Base-by-base conservation (phyloP, 2,329 filamentous ascomycete genomes). In the Ceratocystis alfenasii region DNA sequence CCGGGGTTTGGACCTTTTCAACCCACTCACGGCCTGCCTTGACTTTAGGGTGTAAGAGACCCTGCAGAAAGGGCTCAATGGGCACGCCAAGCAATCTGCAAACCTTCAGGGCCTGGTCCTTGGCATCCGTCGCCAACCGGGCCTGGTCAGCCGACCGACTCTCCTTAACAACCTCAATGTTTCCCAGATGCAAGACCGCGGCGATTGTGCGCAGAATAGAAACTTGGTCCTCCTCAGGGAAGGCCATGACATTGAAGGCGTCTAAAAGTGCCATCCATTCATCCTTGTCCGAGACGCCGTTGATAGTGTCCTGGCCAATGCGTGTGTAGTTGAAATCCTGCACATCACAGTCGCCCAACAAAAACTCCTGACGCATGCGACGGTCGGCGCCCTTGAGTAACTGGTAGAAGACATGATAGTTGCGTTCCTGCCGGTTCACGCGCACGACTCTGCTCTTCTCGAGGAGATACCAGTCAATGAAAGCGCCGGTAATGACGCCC, bases 11-110 rank as follows among this genome's bases (percentile, higher is more conserved):
- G 1, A 95, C 92, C 74, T 97, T 99, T 73, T 97, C 92, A 1
- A 99, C 94, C 94, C 93, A 97, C 77, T 99, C 94, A 64, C 92
- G 85, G 22, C 94, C 94, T 53, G 94, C 94, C 76, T 96, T 96
- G 50, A 99, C 95, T 67, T 86, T 89, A 8, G 94, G 94, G 72
- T 97, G 94, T 10, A 99, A 80, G 4, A 99, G 78, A 0, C 90
- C 92, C 73, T 91, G 89, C 10, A 95, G 80, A 70, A 99, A 99
- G 1, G 88, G 84, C 48, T 96, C 92, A 0, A 88, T 73, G 1
- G 89, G 83, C 20, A 99, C 92, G 0, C 92, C 93, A 4, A 97
- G 82, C 33, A 99, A 82, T 57, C 83, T 81, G 72, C 92, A 96
- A 5, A 95, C 89, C 70, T 85, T 89, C 67, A 87, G 82, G 2